Evolutionary conservation across 148 eudicot genomes (phyloP).

Genomic region (Bassia scoparia): DNA sequence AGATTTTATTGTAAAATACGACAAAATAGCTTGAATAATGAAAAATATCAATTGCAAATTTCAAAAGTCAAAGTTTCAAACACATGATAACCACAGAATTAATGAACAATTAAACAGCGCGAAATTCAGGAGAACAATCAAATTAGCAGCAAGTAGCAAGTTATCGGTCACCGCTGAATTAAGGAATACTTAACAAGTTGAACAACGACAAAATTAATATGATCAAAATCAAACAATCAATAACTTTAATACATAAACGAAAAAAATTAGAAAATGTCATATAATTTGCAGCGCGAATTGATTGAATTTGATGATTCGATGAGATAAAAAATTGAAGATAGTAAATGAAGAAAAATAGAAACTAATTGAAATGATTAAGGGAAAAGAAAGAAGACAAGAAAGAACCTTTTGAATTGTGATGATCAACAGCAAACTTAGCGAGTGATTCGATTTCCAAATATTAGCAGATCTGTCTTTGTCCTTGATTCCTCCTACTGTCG

Average conservation of each 20-base stretch:
- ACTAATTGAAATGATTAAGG: neutral
- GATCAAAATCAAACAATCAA: neutral
- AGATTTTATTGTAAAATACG: no score
- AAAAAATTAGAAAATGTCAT: neutral
- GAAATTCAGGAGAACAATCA: no score
- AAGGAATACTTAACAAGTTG: neutral
- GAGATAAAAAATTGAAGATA: no score
- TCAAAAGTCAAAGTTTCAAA: no score
- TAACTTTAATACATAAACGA: neutral
- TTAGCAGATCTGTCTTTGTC: constrained; percentile 35
- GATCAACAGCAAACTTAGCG: constrained; percentile 41
- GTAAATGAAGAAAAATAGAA: neutral
- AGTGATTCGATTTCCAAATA: constrained; percentile 37
- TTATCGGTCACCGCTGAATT: neutral
- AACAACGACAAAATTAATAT: neutral
- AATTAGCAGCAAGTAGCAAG: no score
- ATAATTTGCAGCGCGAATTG: neutral
- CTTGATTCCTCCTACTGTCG: constrained; percentile 33
- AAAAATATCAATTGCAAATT: no score
- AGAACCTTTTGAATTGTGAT: constrained; percentile 34
- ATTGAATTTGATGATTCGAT: no score
- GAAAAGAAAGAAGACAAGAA: neutral
- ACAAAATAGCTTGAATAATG: no score
- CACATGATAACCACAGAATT: no score
- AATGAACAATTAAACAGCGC: no score